These are phyloP conservation scores for Hordeum pubiflorum DNA, from an alignment of 202 grass and related monocot genomes.

Conservation along the genomic window DNA sequence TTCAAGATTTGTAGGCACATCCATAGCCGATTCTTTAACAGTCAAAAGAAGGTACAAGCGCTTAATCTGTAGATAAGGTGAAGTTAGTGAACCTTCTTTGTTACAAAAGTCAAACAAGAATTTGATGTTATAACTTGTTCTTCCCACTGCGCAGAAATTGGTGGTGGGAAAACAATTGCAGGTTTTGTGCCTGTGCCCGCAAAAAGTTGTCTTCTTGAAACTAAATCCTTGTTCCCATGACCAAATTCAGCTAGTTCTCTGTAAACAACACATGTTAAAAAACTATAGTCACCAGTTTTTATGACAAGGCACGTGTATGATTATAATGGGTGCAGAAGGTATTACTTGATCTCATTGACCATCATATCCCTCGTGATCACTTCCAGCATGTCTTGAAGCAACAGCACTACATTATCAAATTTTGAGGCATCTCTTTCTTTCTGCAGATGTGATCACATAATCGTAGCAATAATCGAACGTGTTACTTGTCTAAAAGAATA, in stretches of 20 bases:
- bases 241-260: slow-evolving; percentile 86
- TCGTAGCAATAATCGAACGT: background rate
- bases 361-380: slow-evolving; percentile 96
- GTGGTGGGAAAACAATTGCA: slow-evolving; percentile 70
- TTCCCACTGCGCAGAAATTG: slow-evolving; percentile 81
- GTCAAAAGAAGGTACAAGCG: slow-evolving; percentile 83
- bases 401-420: slow-evolving; percentile 65
- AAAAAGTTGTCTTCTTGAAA: slow-evolving; percentile 91
- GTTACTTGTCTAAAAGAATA: background rate
- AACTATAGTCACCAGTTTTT: slow-evolving; percentile 2
- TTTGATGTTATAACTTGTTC: slow-evolving; percentile 65
- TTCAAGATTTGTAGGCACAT: slow-evolving; percentile 93
- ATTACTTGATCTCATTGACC: slow-evolving; percentile 84
- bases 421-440: slow-evolving; percentile 76
- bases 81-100: slow-evolving; percentile 8
- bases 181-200: slow-evolving; percentile 79
- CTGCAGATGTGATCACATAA: slow-evolving; percentile 34
- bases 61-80: slow-evolving; percentile 61
- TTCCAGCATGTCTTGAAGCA: slow-evolving; percentile 98
- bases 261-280: slow-evolving; percentile 19
- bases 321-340: background rate
- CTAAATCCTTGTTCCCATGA: slow-evolving; percentile 78
- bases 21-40: slow-evolving; percentile 93
- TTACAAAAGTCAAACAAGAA: slow-evolving; percentile 13
- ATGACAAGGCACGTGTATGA: background rate